A percentile compares a stretch with the other conserved stretches of the same genome.
These are phyloP conservation scores for Microcos paniculata DNA, from an alignment of 345 rosid species.

Conservation along the genomic window DNA sequence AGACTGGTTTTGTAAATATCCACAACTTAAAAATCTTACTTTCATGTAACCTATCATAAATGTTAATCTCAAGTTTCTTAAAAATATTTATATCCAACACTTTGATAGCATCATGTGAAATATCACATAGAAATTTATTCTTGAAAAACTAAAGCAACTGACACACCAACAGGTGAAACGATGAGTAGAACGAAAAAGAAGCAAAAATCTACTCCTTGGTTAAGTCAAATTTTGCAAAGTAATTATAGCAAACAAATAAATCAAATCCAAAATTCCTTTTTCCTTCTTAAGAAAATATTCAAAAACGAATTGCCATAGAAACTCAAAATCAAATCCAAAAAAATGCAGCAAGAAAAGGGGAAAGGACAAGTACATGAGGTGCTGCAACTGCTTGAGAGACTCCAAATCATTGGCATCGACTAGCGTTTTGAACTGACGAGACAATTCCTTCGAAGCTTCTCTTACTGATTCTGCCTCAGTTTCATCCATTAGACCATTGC, in stretches of 20 bases:
- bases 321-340: too few relatives aligned
- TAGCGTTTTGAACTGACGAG: constrained; percentile 77
- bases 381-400: constrained; percentile 70
- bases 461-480: constrained; percentile 44
- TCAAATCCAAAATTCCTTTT: not conserved
- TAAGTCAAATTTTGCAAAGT: not conserved
- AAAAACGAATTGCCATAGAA: not conserved
- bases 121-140: not conserved
- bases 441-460: constrained; percentile 65
- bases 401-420: constrained; percentile 52
- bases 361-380: constrained; percentile 54
- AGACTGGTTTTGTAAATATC: not conserved
- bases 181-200: not conserved
- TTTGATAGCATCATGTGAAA: too few relatives aligned
- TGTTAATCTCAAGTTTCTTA: not conserved
- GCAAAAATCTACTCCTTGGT: not conserved
- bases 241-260: not conserved
- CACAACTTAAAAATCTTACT: not conserved
- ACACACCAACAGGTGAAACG: too few relatives aligned
- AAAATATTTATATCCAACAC: not conserved
- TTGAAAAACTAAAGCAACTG: too few relatives aligned
- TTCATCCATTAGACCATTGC: constrained; percentile 12
- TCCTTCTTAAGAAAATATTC: not conserved
- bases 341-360: not conserved
- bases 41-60: not conserved